These are phyloP conservation scores for Phaffomyces opuntiae DNA, from an alignment of 805 yeast species.

Conservation along the genomic window DNA sequence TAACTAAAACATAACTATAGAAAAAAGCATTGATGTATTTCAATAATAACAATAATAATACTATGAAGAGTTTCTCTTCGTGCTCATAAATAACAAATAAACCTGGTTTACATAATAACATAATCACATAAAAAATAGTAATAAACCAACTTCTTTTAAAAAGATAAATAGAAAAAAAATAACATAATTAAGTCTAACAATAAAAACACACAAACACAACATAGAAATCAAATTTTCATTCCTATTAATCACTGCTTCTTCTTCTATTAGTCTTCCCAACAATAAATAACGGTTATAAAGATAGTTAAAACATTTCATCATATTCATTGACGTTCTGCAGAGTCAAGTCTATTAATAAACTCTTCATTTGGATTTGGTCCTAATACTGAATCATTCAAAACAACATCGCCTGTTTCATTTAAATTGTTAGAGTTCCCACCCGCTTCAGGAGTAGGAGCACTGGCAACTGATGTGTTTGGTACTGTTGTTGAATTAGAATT, in stretches of 20 bases:
- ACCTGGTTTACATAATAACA: too few species aligned
- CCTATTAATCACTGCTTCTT: neutral
- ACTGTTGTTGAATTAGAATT: neutral
- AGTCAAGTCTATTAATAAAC: neutral
- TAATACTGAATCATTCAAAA: neutral
- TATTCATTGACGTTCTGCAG: neutral
- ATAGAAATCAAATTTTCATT: too few species aligned
- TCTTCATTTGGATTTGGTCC: neutral
- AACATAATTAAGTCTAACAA: too few species aligned
- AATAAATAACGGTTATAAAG: neutral
- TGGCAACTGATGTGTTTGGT: slow-evolving; percentile 1
- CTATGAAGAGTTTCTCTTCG: neutral
- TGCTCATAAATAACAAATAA: neutral
- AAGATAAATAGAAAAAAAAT: too few species aligned
- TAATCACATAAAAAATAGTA: too few species aligned
- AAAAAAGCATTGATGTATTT: too few species aligned
- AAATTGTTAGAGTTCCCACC: neutral
- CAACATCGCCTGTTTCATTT: neutral
- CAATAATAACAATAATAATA: too few species aligned
- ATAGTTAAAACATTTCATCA: too few species aligned
- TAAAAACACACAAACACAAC: too few species aligned
- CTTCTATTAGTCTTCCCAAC: too few species aligned
- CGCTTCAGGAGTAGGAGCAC: neutral
- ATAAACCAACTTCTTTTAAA: too few species aligned
- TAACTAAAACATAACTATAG: too few species aligned